phyloP scores from a whole-genome alignment of 2,329 filamentous ascomycete genomes.

The Xylariaceae sp. region DNA sequence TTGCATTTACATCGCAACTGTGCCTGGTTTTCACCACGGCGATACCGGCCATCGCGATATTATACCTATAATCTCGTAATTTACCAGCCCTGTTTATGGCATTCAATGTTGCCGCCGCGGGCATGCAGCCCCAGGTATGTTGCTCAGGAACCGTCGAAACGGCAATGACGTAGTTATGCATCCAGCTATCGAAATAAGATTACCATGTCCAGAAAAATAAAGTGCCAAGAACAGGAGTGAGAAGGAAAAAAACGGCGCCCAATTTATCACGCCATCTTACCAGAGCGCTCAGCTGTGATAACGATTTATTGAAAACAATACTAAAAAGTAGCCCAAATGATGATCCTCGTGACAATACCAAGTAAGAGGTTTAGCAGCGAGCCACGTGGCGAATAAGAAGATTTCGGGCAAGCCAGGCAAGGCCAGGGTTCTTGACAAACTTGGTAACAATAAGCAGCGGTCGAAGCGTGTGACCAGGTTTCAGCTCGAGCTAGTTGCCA shows the following conservation, averaged over 20 bases:
- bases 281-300: not conserved
- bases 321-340: no score
- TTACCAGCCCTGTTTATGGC: not conserved
- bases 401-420: no score
- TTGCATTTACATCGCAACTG: not conserved
- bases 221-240: no score
- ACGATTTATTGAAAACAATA: no score
- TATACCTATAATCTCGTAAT: not conserved
- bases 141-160: not conserved
- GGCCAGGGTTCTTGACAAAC: no score
- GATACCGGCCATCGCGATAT: constrained; percentile 7
- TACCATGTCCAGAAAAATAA: not conserved
- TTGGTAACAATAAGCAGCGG: no score
- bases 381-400: not conserved
- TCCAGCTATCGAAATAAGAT: constrained; percentile 3
- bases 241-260: no score
- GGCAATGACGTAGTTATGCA: constrained; percentile 20
- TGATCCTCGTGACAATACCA: constrained; percentile 1
- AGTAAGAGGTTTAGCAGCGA: not conserved
- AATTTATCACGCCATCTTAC: not conserved
- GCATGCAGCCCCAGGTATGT: not conserved
- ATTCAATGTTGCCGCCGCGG: no score
- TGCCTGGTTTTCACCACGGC: no score
- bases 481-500: no score
- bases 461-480: no score